These are phyloP conservation scores for Prunus persica DNA, from an alignment of 306 rosid species.

Conservation along the genomic window Prunus_persica_NCBIv2 NC_034011.1:18577001-18577500, in stretches of 20 bases:
- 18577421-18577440: not conserved
- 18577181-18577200: not conserved
- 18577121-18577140: not conserved
- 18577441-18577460: not conserved
- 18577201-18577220: not conserved
- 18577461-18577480: not conserved
- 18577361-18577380: not conserved
- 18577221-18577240: not conserved
- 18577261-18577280: not conserved
- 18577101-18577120: not conserved
- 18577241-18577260: not conserved
- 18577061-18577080: constrained; percentile 73
- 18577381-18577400: not conserved
- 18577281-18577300: not conserved
- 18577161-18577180: not conserved
- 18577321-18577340: not conserved
- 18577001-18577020: constrained; percentile 87
- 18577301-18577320: not conserved
- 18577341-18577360: not conserved
- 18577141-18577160: not conserved
- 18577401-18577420: not conserved
- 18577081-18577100: constrained; percentile 38
- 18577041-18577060: constrained; percentile 49
- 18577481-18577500: not conserved
- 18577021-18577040: constrained; percentile 90